Base-by-base conservation (phyloP, 441 rosid genomes). In the Bocquillonia castaneifolia region DNA sequence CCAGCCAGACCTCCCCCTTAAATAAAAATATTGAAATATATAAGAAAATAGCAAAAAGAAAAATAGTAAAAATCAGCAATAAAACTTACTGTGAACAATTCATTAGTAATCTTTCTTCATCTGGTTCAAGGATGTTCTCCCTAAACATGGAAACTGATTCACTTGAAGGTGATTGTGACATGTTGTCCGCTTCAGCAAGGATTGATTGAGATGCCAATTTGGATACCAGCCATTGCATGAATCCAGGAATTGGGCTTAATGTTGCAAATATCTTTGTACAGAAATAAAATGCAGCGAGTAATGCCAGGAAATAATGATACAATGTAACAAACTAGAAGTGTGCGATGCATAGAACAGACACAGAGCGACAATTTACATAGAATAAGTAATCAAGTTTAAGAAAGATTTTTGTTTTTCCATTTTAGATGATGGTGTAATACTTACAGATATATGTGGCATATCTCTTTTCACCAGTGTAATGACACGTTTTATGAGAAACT, bases 161-260 rank as follows among this genome's bases (percentile, higher is more conserved):
- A 71, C 66, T 80, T 29, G 79, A 68, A 39, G 81, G 64, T 72
- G 86, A 44, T 45, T 71, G 50, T 40, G 79, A 70, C 18, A 40
- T 63, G 67, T 75, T 82, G 62, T 77, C 82, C 56, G 40, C 79
- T 76, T 80, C 85, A 67, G 89, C 80, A 59, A 93, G 83, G 76
- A 73, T 82, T 34, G 85, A 81, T 57, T 87, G 99, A 68, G 98
- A 86, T 70, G 89, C 88, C 84, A 94, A 72, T 80, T 94, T 94
- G 10, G 98, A 82, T n/a, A 86, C 73, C 58, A 94, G 82, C 98
- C 99, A 92, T 65, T 81, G 90, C 89, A 88, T 87, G 75, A 74
- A 94, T 60, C 97, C 99, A 53, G 94, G 96, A 68, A 94, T 90
- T 67, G 98, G 99, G 72, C 98, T 94, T 60, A 92, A 85, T 12